Evolutionary conservation across 495 filamentous ascomycete species (phyloP), one percentile per base, ranked within the genome.

Genomic region (Penicillium simplicissimum): DNA sequence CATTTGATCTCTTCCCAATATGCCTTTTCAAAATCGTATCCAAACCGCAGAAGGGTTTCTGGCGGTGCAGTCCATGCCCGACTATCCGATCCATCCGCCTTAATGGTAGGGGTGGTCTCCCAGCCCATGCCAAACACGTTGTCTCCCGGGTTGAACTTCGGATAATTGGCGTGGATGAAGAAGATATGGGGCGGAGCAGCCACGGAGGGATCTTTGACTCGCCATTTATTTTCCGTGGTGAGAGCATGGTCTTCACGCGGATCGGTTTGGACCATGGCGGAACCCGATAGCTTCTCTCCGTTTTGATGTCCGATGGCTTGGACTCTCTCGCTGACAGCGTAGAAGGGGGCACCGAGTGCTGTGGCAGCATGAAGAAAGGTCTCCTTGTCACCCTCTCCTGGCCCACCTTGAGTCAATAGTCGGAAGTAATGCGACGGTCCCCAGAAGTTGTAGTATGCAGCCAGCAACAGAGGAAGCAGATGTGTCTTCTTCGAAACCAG

Each of bases 321-420:
- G 52, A 85, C 75, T 58, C 64, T 58, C 38, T 76, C 75, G 37
- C 73, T 77, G 23, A 88, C 82, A 23, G 79, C 67, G 60, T 84
- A 86, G 65, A 79, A 85, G 0, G 81, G 72, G 19, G 74, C 66
- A 7, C 76, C 71, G 6, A 87, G 67, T 5, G 79, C 81, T 3
- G 75, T 63, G 1, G 86, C 85, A 0, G 85, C 85, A 9, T 81
- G 71, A 3, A 85, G 64, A 52, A 88, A 88, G 4, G 84, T 88
- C 63, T 89, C 87, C 68, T 88, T 89, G 66, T 89, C 87, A 1
- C 86, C 86, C 58, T 87, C 76, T 3, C 85, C 86, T 1, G 79
- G 76, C 0, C 74, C 81, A 7, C 84, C 82, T 66, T 86, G 85
- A 7, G 77, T 79, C 25, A 88, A 71, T 9, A 89, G 71, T 6